phyloP scores from a whole-genome alignment of 176 grass and related monocot genomes.

The Chrysopogon serrulatus region DNA sequence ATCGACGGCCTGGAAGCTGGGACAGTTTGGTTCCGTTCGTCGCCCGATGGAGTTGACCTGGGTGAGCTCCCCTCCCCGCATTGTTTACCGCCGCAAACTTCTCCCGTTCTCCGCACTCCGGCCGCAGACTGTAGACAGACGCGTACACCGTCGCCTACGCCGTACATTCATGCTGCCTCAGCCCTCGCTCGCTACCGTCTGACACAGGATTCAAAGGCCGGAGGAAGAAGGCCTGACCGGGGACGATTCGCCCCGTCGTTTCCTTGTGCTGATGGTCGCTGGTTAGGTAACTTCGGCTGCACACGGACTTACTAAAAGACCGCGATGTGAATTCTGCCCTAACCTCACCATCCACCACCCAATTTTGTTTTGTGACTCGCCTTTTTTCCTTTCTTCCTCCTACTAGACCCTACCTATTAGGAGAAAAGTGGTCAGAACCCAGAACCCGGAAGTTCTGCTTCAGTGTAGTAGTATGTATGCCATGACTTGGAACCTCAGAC shows the following conservation, averaged over 20 bases:
- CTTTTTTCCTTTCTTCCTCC: background rate
- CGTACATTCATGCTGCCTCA: background rate
- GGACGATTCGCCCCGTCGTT: background rate
- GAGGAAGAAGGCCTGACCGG: background rate
- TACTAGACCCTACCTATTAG: background rate
- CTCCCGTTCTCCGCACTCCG: background rate
- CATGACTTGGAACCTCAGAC: background rate
- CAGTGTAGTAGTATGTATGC: background rate
- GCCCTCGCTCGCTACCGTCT: background rate
- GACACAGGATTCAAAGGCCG: background rate
- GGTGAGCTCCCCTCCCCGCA: background rate
- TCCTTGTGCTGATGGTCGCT: background rate
- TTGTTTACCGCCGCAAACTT: background rate
- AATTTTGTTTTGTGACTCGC: background rate
- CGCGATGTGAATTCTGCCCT: conserved; percentile 13
- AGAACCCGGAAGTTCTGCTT: background rate
- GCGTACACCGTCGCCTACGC: conserved; percentile 10
- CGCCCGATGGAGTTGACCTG: conserved; percentile 6
- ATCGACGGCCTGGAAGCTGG: conserved; percentile 24
- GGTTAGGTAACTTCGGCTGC: conserved; percentile 12
- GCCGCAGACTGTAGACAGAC: background rate
- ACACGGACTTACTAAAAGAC: background rate
- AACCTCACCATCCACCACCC: conserved; percentile 4
- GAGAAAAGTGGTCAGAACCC: conserved; percentile 24
- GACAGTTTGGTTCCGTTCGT: background rate